Evolutionary conservation across 805 yeast species (phyloP), one percentile per base, ranked within the genome.

Genomic region (Ogataea pini): DNA sequence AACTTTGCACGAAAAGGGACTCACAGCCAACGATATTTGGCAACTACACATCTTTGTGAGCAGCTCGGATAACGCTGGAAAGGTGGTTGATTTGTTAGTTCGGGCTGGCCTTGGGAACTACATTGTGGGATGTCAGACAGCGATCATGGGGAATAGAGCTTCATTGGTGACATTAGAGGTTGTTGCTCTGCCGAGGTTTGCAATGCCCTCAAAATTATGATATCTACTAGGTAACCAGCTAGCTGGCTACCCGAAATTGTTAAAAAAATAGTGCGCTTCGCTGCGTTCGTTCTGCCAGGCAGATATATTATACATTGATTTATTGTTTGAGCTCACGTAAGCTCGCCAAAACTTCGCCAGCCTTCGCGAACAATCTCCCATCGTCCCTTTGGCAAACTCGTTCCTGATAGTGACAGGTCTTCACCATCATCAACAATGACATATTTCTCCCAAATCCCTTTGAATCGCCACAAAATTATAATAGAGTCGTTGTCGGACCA

Each of bases 391-490:
- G 20, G 17, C 13, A 18, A 28, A 14, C 37, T 43, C 13, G 34
- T 39, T 6, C 37, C 34, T 2, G 45, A 37, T 10, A 33, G 36
- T 14, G 48, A 20, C 3, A 34, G 43, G 12, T 51, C 55, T 22
- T 53, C 60, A 29, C 67, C 69, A 48, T 71, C 77, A 56, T 83
- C 89, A 12, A 80, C 72, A 31, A 92, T 80, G 12, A 75, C 80
- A 64, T 86, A 92, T 63, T 86, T 89, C 62, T 92, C 97, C 96
- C 97, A 89, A 24, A 82, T 82, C 4, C 85, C 83, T 51, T 81
- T 75, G 36, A 70, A 67, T 49, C 79, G 77, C 96, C 97, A 90
- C 2, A 92, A 69, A 1, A 91, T 76, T 0, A 89, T 76, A 4
- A 92, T 68, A 10, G 85, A 74, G 52, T 82, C 89, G 54, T 87